phyloP scores from a whole-genome alignment of 164 flowering plant species.

The Echeveria elegans region DNA sequence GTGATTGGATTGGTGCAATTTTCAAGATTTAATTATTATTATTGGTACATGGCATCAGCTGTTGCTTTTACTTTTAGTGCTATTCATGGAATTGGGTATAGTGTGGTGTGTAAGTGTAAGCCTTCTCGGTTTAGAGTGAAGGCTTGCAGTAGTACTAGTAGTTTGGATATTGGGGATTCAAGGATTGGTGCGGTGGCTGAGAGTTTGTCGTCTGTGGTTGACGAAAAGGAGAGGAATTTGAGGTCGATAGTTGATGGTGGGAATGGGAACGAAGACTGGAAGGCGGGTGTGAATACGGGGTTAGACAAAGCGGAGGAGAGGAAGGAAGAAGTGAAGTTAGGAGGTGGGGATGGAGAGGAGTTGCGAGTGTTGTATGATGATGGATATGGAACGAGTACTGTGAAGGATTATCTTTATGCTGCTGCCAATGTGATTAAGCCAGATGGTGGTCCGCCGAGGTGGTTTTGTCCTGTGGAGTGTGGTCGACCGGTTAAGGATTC shows the following conservation, averaged over 20 bases:
- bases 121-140: constrained; percentile 1
- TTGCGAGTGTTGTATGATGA: constrained; percentile 29
- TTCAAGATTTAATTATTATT: not conserved
- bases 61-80: not conserved
- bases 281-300: not conserved
- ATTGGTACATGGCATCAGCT: not conserved
- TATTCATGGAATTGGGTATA: constrained; percentile 14
- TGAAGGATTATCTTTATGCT: constrained; percentile 58
- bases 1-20: not conserved
- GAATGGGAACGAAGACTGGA: constrained; percentile 6
- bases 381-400: constrained; percentile 49
- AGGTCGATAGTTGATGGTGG: constrained; percentile 1
- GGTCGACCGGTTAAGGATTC: constrained; percentile 48
- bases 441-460: constrained; percentile 80
- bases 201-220: not conserved
- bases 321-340: not conserved
- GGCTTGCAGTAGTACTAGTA: constrained; percentile 10
- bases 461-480: constrained; percentile 71
- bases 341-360: not conserved
- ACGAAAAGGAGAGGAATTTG: constrained; percentile 1
- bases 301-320: not conserved
- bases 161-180: constrained; percentile 8
- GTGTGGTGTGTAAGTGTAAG: not conserved
- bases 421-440: constrained; percentile 42
- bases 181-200: not conserved